Evolutionary conservation across 2,329 filamentous ascomycete species (phyloP).

Genomic region (Colletotrichum lupini): DNA sequence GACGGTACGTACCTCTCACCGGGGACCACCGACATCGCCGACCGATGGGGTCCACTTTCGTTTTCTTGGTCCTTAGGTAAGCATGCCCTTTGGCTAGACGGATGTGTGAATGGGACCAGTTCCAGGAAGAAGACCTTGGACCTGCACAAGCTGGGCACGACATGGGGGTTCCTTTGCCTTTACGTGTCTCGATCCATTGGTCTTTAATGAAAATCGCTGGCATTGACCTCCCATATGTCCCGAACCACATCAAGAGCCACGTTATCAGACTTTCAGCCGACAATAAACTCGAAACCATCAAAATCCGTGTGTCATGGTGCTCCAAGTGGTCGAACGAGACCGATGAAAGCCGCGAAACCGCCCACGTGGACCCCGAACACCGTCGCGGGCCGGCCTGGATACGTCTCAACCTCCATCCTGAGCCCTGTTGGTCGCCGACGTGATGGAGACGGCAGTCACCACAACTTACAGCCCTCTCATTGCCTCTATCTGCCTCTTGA

Average conservation of each 20-base stretch:
- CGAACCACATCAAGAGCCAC: background rate
- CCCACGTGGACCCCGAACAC: slow-evolving; percentile 23
- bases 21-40: background rate
- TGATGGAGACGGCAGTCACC: background rate
- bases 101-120: background rate
- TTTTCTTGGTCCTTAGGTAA: background rate
- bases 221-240: background rate
- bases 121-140: background rate
- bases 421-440: background rate
- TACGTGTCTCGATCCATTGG: background rate
- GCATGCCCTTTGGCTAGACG: background rate
- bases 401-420: background rate
- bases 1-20: background rate
- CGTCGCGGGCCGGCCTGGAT: background rate
- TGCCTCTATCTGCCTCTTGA: background rate
- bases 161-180: background rate
- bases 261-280: background rate
- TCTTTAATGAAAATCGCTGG: background rate
- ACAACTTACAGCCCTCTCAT: background rate
- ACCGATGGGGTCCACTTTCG: background rate
- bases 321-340: background rate
- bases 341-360: slow-evolving; percentile 19
- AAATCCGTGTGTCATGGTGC: background rate
- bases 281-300: background rate
- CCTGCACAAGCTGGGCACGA: background rate